Evolutionary conservation across 192 early-diverging fungal genomes (phyloP).

Genomic region (Mortierella alpina): DNA sequence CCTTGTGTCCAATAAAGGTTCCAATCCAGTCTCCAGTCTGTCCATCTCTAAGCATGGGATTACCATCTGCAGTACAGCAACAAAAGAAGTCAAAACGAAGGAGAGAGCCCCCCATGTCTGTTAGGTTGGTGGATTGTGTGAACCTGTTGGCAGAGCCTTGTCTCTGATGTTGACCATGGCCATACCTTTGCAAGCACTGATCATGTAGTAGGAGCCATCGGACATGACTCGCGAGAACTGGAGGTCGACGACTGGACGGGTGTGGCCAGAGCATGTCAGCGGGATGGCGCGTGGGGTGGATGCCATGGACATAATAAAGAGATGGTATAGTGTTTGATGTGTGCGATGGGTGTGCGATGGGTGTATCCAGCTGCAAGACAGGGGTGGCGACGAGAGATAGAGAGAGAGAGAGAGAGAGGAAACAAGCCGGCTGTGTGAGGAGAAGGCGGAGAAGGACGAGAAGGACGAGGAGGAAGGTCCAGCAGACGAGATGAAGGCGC

Average conservation of each 20-base stretch:
- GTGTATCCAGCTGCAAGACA: too few species aligned
- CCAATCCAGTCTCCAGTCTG: constrained; percentile 95
- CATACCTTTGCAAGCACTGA: constrained; percentile 89
- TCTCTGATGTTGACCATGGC: not conserved
- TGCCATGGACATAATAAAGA: constrained; percentile 36
- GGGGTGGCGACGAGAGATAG: too few species aligned
- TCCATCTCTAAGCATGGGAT: constrained; percentile 88
- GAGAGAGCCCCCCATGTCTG: not conserved
- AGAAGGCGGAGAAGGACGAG: too few species aligned
- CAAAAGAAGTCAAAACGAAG: not conserved
- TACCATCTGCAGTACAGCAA: constrained; percentile 68
- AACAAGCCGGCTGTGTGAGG: too few species aligned
- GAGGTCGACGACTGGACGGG: constrained; percentile 90
- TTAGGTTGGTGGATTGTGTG: too few species aligned
- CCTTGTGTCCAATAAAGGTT: constrained; percentile 91
- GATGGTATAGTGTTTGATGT: too few species aligned
- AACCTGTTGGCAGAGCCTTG: not conserved
- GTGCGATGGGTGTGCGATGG: too few species aligned
- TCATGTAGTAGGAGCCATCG: constrained; percentile 82
- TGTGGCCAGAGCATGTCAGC: constrained; percentile 90
- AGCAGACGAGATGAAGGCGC: too few species aligned
- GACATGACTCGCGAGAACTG: constrained; percentile 79
- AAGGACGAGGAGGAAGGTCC: too few species aligned
- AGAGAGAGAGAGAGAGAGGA: too few species aligned
- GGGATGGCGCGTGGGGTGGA: constrained; percentile 71